Base-by-base conservation (phyloP, 1,284 basidiomycete species). In the Heliocybe sulcata region DNA sequence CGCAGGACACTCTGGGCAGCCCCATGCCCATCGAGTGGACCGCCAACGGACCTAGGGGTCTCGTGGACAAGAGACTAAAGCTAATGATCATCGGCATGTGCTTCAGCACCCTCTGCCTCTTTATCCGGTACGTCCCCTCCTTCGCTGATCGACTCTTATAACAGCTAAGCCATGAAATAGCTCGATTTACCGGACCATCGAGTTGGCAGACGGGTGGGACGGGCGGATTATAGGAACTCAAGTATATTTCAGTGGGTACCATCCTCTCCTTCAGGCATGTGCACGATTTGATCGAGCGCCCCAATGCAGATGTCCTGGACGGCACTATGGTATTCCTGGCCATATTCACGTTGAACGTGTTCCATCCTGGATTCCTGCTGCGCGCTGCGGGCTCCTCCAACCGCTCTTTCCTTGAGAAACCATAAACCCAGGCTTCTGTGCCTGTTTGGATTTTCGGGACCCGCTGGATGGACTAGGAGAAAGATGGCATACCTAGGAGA, bases 261-360 rank as follows among this genome's bases (percentile, higher is more conserved):
- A 9, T 47, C 47, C 11, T 25, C 47, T 22, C 27, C 47, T 4
- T 31, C 12, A 12, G 25, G 25, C 38, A 8, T 42, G n/a, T n/a
- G n/a, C n/a, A n/a, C n/a, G 9, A 35, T 16, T 35, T 47, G 20
- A 20, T 19, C 19, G 19, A 47, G 11, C 45, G n/a, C 45, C 27
- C 42, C 20, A 35, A 29, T 27, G 16, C 55, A 81, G 80, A 79
- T 61, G 72, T 81, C 19, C 72, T 88, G 3, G 85, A 87, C 57
- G 83, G 77, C 10, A 70, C 71, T 1, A 83, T 85, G 75, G 77
- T 88, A 59, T 64, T 74, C 1, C 69, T 85, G 12, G 81, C 82
- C 1, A 78, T 82, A 52, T 77, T 69, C 54, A 75, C 75, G 1
- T 68, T 83, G 55, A 85, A 84, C 64, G 56, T 82, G 58, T 65